Base-by-base conservation (phyloP, 345 rosid species). In the Gossypium sturtianum region DNA sequence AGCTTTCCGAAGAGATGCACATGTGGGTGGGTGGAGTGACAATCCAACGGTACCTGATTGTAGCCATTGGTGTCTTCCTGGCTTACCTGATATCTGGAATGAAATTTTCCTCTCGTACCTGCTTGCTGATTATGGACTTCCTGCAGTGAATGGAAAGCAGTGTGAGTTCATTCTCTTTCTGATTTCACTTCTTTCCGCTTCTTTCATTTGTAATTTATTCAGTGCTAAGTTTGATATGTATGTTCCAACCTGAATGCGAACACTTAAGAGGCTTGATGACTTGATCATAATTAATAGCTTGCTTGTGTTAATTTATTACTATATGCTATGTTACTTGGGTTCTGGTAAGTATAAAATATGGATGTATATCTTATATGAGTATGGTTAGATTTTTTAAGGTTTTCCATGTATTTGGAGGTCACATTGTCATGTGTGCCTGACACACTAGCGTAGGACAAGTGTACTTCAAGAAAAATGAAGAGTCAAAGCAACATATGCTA, bases 21-120 rank as follows among this genome's bases (percentile, higher is more conserved):
- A 93, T 60, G 97, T 93, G 19, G 98, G 98, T 76, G 69, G 62
- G 53, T 93, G 95, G 93, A 87, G 86, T 70, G 93, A 86, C 81
- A 91, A 90, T 45, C 90, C 88, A 3, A 60, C 80, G 52, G 72
- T 84, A 68, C 87, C 95, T 34, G 98, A 93, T 78, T 93, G 98
- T 86, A 91, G 93, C 85, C 98, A 91, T 80, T 93, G 98, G 98
- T 93, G 98, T 81, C 78, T 93, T 58, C 98, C 98, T 19, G 97
- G 98, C 74, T 88, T 91, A 49, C 95, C 98, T 67, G 95, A 93
- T 86, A 74, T 79, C 43, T 93, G 98, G 98, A 93, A 91, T 70
- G 93, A 93, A 74, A 84, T 93, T 63, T 80, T 93, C 38, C 89
- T 91, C 76, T 84, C 87, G 2, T 57, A 57, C 73, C 77, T 90